Percentiles rank a stretch among this genome's conserved stretches.
Evolutionary conservation across 805 yeast genomes (phyloP).

Genomic region (Wickerhamomyces alni): DNA sequence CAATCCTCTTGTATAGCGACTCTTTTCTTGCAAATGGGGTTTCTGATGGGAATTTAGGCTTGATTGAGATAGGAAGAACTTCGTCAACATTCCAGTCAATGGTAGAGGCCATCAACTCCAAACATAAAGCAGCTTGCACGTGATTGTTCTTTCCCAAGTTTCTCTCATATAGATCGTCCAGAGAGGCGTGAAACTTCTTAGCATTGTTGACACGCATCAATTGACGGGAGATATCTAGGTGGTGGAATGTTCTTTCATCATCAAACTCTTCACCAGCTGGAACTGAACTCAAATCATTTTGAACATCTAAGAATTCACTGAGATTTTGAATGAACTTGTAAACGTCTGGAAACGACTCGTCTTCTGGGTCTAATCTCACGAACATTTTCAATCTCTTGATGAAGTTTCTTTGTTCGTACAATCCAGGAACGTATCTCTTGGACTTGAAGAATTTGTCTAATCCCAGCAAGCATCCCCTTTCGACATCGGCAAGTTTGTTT

Average conservation of each 20-base stretch:
- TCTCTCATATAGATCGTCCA: constrained; percentile 65
- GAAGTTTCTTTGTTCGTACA: constrained; percentile 48
- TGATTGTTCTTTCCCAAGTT: constrained; percentile 54
- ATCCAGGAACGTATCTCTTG: constrained; percentile 49
- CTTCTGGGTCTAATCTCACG: constrained; percentile 54
- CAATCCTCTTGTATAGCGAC: constrained; percentile 60
- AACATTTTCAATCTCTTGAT: constrained; percentile 43
- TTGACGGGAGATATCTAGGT: constrained; percentile 68
- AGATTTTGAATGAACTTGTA: constrained; percentile 47
- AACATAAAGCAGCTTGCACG: constrained; percentile 79
- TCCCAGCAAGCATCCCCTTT: constrained; percentile 56
- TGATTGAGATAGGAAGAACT: constrained; percentile 46
- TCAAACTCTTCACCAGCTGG: constrained; percentile 82
- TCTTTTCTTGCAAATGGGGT: constrained; percentile 79
- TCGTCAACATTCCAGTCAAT: constrained; percentile 66
- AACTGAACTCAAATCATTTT: constrained; percentile 63
- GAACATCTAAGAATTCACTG: constrained; percentile 54
- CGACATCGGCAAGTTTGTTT: constrained; percentile 52
- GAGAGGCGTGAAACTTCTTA: constrained; percentile 72
- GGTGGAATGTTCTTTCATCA: constrained; percentile 79
- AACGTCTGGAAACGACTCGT: constrained; percentile 50
- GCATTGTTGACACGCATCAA: constrained; percentile 74
- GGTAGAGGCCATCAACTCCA: constrained; percentile 72
- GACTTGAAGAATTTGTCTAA: constrained; percentile 59
- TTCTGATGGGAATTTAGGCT: constrained; percentile 76